Conservation (phyloP, 2,329 filamentous ascomycete genomes). For the Scedosporium minutisporum region DNA sequence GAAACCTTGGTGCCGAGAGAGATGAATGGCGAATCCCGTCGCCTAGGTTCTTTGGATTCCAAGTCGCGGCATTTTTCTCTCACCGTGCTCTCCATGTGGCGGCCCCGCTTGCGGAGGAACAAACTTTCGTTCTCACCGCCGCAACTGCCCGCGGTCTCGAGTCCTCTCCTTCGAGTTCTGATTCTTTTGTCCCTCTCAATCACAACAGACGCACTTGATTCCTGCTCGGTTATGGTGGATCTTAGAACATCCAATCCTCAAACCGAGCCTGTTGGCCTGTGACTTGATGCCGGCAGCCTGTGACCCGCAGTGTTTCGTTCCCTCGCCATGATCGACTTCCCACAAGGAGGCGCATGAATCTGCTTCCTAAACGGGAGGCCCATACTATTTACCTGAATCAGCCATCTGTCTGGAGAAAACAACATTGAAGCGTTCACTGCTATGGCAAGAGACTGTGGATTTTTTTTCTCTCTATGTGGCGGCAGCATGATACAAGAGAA, state of each 20-base stretch:
- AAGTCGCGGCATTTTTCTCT: background rate
- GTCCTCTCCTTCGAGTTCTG: too few species aligned
- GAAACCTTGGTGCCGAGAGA: background rate
- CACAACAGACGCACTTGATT: background rate
- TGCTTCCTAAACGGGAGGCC: slow-evolving; percentile 1
- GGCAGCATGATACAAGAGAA: background rate
- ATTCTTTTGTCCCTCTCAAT: background rate
- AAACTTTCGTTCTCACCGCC: too few species aligned
- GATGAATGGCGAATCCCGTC: background rate
- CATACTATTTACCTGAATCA: slow-evolving; percentile 1
- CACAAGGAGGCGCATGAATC: slow-evolving; percentile 1
- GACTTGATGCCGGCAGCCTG: slow-evolving; percentile 2
- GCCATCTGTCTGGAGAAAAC: background rate
- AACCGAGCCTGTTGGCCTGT: slow-evolving; percentile 1
- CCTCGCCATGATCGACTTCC: slow-evolving; percentile 1
- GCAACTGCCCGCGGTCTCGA: too few species aligned
- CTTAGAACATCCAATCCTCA: slow-evolving; percentile 1
- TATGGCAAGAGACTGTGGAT: too few species aligned
- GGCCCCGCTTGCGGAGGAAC: too few species aligned
- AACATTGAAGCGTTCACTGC: background rate
- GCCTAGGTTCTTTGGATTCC: background rate
- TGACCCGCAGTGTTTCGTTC: slow-evolving; percentile 7
- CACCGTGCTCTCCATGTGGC: background rate
- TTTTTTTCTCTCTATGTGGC: background rate
- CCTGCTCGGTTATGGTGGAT: background rate